Percentiles rank a stretch among this genome's conserved stretches.
These are phyloP conservation scores for Moringa oleifera DNA, from an alignment of 345 rosid species.

Conservation along the genomic window DNA sequence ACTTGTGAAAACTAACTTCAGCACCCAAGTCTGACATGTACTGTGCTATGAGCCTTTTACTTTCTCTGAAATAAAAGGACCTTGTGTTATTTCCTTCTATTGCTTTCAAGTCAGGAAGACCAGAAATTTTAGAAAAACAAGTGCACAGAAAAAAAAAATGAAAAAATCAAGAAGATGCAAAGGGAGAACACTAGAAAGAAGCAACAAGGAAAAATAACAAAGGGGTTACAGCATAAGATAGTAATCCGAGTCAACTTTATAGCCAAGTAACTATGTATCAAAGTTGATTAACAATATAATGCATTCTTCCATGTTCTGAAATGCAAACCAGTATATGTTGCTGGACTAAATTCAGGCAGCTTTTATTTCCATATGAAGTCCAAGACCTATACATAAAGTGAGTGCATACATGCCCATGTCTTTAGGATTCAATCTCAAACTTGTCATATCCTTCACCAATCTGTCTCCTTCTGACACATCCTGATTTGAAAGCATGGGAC, in stretches of 20 bases:
- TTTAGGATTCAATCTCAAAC: constrained; percentile 31
- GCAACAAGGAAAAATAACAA: neutral
- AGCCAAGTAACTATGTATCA: neutral
- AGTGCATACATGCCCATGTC: constrained; percentile 55
- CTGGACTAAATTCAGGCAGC: neutral
- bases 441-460: constrained; percentile 54
- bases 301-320: neutral
- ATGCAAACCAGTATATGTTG: neutral
- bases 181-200: neutral
- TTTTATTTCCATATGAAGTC: neutral
- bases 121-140: constrained; percentile 1
- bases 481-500: constrained; percentile 66
- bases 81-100: no score
- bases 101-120: neutral
- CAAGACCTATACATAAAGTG: constrained; percentile 2
- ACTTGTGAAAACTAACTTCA: constrained; percentile 77
- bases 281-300: neutral
- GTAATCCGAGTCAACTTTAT: no score
- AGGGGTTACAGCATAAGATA: neutral
- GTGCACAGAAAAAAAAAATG: neutral
- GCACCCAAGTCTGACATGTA: constrained; percentile 76
- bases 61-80: constrained; percentile 44
- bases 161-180: neutral
- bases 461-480: constrained; percentile 59
- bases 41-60: constrained; percentile 47